These are phyloP conservation scores for Geotrichum macrosporum DNA, from an alignment of 1,139 yeast genomes.

Conservation along the genomic window DNA sequence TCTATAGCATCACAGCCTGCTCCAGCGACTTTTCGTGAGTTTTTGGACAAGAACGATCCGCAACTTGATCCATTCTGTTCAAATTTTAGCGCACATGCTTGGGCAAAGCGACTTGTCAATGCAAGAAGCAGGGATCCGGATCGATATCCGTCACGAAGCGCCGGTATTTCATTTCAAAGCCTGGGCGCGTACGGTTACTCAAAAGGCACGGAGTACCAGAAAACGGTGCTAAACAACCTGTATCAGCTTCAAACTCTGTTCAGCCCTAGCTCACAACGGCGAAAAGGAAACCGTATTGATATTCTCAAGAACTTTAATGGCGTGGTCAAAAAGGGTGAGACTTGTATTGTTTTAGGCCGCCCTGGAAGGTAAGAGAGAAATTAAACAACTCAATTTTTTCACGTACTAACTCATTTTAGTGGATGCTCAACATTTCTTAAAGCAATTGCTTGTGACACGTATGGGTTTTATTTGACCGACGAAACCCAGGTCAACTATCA, in stretches of 20 bases:
- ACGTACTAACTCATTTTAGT: conserved; percentile 41
- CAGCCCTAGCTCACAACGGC: conserved; percentile 24
- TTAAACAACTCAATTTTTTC: too few species aligned
- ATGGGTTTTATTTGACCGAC: conserved; percentile 38
- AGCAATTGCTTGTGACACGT: conserved; percentile 49
- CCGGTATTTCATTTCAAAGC: conserved; percentile 63
- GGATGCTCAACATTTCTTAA: conserved; percentile 59
- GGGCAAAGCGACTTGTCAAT: conserved; percentile 69
- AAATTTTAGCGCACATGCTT: conserved; percentile 56
- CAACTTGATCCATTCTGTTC: conserved; percentile 51
- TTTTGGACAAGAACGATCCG: conserved; percentile 8
- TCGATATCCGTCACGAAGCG: conserved; percentile 49
- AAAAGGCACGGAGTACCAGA: conserved; percentile 73
- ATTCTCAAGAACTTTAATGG: conserved; percentile 21
- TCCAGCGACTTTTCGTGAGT: too few species aligned
- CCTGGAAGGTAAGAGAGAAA: conserved; percentile 53
- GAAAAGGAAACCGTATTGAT: conserved; percentile 43
- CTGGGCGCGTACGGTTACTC: conserved; percentile 73
- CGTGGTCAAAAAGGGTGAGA: conserved; percentile 45
- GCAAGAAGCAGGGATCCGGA: conserved; percentile 56
- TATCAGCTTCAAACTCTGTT: conserved; percentile 32
- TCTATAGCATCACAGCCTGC: too few species aligned
- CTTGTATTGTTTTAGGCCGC: conserved; percentile 55
- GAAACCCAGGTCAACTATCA: conserved; percentile 47
- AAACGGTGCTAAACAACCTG: conserved; percentile 60